These are phyloP conservation scores for Lanmaoa rubissima DNA, from an alignment of 768 basidiomycete species.

Conservation along the genomic window DNA sequence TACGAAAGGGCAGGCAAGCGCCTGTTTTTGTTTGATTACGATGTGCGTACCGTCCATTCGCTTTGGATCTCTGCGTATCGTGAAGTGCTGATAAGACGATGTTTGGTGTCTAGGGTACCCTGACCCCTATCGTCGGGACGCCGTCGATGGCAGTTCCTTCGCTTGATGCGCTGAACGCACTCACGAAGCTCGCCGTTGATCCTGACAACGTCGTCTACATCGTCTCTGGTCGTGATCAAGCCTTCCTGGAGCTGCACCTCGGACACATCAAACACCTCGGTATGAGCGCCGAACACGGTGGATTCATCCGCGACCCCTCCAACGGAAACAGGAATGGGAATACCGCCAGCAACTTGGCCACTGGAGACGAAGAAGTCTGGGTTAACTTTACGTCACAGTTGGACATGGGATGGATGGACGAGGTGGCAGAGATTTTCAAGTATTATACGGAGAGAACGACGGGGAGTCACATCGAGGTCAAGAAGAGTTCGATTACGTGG, in stretches of 20 bases:
- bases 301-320: constrained; percentile 80
- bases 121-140: constrained; percentile 94
- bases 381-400: constrained; percentile 84
- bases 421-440: constrained; percentile 93
- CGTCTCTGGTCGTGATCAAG: constrained; percentile 93
- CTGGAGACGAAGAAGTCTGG: constrained; percentile 48
- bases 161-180: constrained; percentile 65
- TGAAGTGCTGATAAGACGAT: not conserved
- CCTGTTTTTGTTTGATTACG: constrained; percentile 94
- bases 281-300: constrained; percentile 95
- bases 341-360: not conserved
- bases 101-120: constrained; percentile 65
- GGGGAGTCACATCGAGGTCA: constrained; percentile 93
- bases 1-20: constrained; percentile 78
- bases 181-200: constrained; percentile 69
- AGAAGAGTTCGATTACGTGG: constrained; percentile 98
- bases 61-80: not conserved
- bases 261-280: constrained; percentile 82
- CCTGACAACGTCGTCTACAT: constrained; percentile 93
- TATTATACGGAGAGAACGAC: constrained; percentile 98
- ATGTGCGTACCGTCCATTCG: constrained; percentile 50
- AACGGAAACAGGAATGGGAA: constrained; percentile 20
- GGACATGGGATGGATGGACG: constrained; percentile 97
- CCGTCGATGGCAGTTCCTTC: constrained; percentile 88
- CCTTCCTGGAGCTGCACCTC: constrained; percentile 88